phyloP scores from a whole-genome alignment of 2,329 filamentous ascomycete genomes.

The Alternaria novae-zelandiae region DNA sequence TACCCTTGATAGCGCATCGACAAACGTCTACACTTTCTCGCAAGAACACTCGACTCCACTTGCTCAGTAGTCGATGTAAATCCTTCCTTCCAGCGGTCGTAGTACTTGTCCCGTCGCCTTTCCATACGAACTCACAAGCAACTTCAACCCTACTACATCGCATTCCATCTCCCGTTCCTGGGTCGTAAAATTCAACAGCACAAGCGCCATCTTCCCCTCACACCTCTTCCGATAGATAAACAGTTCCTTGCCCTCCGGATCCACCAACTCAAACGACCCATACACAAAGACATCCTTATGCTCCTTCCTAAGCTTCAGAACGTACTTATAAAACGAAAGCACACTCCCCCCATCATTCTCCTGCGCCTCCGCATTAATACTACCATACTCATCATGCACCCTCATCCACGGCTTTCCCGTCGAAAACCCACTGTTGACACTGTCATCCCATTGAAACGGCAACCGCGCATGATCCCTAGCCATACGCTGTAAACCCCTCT shows the following conservation, averaged over 20 bases:
- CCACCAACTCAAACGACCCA: conserved; percentile 66
- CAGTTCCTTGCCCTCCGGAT: conserved; percentile 58
- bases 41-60: background rate
- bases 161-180: conserved; percentile 13
- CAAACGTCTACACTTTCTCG: background rate
- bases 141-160: conserved; percentile 22
- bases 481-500: conserved; percentile 62
- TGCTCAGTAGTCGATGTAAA: conserved; percentile 42
- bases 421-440: conserved; percentile 69
- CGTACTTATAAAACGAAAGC: conserved; percentile 66
- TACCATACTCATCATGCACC: conserved; percentile 66
- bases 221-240: conserved; percentile 58
- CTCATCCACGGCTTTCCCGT: conserved; percentile 70
- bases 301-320: conserved; percentile 66
- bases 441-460: conserved; percentile 74
- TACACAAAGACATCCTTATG: conserved; percentile 70
- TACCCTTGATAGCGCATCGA: conserved; percentile 17
- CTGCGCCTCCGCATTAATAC: conserved; percentile 66
- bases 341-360: conserved; percentile 57
- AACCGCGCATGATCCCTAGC: conserved; percentile 73
- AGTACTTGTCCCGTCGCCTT: conserved; percentile 28
- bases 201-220: conserved; percentile 36
- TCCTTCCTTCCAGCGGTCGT: conserved; percentile 46
- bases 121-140: conserved; percentile 56
- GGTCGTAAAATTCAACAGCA: conserved; percentile 50